Percentiles rank a stretch among this genome's conserved stretches.
Conservation (phyloP, 352 stramenopile species). For the Aphanomyces astaci region DNA sequence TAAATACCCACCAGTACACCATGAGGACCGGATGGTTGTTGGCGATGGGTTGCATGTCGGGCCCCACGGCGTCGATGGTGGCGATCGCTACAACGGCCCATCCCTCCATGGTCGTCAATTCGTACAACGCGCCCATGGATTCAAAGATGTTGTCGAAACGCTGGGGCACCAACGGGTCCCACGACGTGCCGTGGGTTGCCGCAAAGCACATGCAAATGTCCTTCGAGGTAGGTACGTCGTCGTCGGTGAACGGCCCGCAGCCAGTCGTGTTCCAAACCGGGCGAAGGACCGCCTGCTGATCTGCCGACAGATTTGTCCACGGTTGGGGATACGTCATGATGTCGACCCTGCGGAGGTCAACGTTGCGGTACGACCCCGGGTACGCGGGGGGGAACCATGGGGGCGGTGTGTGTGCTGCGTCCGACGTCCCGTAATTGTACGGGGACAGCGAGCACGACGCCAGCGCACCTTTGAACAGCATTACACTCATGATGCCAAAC, state of each 20-base stretch:
- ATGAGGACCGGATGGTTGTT: conserved; percentile 84
- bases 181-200: conserved; percentile 29
- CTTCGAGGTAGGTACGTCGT: conserved; percentile 35
- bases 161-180: conserved; percentile 36
- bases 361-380: background rate
- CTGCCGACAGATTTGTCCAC: conserved; percentile 32
- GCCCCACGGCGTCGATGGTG: conserved; percentile 75
- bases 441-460: conserved; percentile 45
- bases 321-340: conserved; percentile 31
- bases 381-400: conserved; percentile 14
- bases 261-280: conserved; percentile 29
- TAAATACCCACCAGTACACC: conserved; percentile 39
- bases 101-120: conserved; percentile 90
- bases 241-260: conserved; percentile 33
- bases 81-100: conserved; percentile 90
- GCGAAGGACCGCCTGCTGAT: conserved; percentile 44
- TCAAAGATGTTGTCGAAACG: conserved; percentile 83
- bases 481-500: conserved; percentile 93
- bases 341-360: conserved; percentile 3
- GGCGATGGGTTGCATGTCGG: conserved; percentile 91
- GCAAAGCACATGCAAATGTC: conserved; percentile 63
- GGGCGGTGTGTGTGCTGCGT: conserved; percentile 34
- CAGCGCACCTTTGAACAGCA: conserved; percentile 90
- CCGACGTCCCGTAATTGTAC: conserved; percentile 11
- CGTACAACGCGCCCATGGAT: conserved; percentile 84